These are phyloP conservation scores for Thymus mandschuricus DNA, from an alignment of 257 asterid species.

Conservation along the genomic window DNA sequence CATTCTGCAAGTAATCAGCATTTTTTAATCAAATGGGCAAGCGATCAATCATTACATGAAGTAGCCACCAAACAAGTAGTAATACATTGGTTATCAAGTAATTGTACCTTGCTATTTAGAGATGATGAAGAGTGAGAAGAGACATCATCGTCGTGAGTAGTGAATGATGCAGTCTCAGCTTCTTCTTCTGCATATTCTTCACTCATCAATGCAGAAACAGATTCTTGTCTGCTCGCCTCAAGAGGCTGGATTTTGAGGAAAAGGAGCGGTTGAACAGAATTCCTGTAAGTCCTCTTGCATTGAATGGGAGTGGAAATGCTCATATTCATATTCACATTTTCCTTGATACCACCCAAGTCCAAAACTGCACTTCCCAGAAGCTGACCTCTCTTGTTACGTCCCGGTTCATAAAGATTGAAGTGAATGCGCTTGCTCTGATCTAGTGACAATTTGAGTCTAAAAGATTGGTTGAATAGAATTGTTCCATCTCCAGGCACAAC, in stretches of 20 bases:
- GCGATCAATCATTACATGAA: not conserved
- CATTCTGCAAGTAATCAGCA: conserved; percentile 49
- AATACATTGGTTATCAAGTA: no score
- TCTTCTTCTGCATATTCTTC: conserved; percentile 86
- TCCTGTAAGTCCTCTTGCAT: conserved; percentile 74
- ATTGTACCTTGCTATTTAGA: conserved; percentile 36
- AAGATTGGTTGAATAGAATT: conserved; percentile 67
- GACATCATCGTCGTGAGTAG: conserved; percentile 64
- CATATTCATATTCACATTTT: conserved; percentile 47
- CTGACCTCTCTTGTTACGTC: conserved; percentile 63
- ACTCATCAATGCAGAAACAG: conserved; percentile 48
- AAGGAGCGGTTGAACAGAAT: conserved; percentile 70
- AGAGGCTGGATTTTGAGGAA: conserved; percentile 56
- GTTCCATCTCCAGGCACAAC: conserved; percentile 74
- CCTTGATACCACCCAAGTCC: conserved; percentile 61
- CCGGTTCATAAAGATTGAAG: conserved; percentile 72
- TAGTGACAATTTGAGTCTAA: conserved; percentile 12
- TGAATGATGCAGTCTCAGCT: conserved; percentile 45
- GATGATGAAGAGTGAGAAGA: conserved; percentile 66
- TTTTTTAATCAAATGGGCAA: conserved; percentile 19
- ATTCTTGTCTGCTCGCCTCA: not conserved
- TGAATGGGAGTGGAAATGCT: conserved; percentile 61
- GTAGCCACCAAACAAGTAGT: not conserved
- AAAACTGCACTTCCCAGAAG: conserved; percentile 72
- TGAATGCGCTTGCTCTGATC: conserved; percentile 35